phyloP scores from a whole-genome alignment of 2,329 filamentous ascomycete species.

The Cladosporium colombiae region DNA sequence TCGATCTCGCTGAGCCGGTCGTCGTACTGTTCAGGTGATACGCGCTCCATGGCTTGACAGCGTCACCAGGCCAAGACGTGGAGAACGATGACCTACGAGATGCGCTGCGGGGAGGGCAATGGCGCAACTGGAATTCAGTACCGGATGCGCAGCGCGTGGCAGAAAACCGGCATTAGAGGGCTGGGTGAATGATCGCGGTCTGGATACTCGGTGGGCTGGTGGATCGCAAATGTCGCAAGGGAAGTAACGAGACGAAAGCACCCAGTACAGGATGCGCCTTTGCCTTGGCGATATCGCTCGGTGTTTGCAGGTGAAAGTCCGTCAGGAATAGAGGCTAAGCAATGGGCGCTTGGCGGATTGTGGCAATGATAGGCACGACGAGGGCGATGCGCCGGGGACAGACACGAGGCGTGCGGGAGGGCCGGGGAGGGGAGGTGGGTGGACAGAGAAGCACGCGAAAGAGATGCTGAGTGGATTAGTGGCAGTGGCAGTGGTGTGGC shows the following conservation, averaged over 20 bases:
- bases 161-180: background rate
- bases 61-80: constrained; percentile 15
- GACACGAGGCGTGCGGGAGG: constrained; percentile 11
- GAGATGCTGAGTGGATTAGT: constrained; percentile 1
- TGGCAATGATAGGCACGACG: constrained; percentile 16
- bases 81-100: constrained; percentile 14
- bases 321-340: constrained; percentile 19
- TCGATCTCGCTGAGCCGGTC: constrained; percentile 35
- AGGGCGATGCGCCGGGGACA: constrained; percentile 6
- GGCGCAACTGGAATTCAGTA: constrained; percentile 2
- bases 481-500: constrained; percentile 4
- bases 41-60: constrained; percentile 30
- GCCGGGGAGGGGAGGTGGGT: constrained; percentile 2
- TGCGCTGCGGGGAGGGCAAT: constrained; percentile 15
- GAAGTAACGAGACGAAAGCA: constrained; percentile 4
- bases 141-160: background rate
- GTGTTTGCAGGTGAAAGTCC: constrained; percentile 18
- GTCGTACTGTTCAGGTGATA: constrained; percentile 36
- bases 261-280: constrained; percentile 5
- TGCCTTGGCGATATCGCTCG: constrained; percentile 18
- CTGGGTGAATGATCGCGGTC: background rate
- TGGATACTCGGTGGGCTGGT: background rate
- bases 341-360: constrained; percentile 11
- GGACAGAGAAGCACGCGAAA: background rate
- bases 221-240: constrained; percentile 8